Percentiles rank a stretch among this genome's conserved stretches.
Evolutionary conservation across 768 basidiomycete genomes (phyloP).

Genomic region (Xerocomus brunneocitrinus): DNA sequence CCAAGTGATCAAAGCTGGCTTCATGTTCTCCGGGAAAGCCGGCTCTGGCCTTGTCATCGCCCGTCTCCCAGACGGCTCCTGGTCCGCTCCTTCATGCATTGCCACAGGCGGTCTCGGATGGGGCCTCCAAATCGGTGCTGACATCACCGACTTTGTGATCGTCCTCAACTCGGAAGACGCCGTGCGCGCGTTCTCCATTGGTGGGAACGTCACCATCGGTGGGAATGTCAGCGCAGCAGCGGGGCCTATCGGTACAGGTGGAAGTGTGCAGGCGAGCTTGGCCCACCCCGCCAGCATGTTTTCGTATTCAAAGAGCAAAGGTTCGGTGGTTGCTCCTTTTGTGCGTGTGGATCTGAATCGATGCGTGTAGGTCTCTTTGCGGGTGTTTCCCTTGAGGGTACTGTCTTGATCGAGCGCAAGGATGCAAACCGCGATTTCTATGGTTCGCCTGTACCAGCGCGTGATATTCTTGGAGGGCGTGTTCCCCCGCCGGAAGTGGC

Average conservation of each 20-base stretch:
- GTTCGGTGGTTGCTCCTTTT: conserved; percentile 36
- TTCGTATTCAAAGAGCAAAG: conserved; percentile 93
- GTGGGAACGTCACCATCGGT: conserved; percentile 95
- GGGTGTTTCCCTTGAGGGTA: conserved; percentile 91
- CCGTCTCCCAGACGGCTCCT: conserved; percentile 89
- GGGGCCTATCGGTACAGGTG: conserved; percentile 93
- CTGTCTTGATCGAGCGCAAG: conserved; percentile 89
- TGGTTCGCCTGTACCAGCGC: conserved; percentile 82
- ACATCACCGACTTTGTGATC: conserved; percentile 93
- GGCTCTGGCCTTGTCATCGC: conserved; percentile 92
- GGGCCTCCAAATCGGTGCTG: conserved; percentile 95
- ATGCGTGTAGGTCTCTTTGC: conserved; percentile 75
- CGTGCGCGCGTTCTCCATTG: conserved; percentile 89
- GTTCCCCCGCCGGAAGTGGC: conserved; percentile 98
- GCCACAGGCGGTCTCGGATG: conserved; percentile 93
- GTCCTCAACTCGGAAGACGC: conserved; percentile 97
- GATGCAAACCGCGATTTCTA: conserved; percentile 97
- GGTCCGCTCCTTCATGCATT: conserved; percentile 96
- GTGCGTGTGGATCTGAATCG: not conserved
- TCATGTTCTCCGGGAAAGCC: conserved; percentile 92
- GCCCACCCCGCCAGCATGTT: conserved; percentile 98
- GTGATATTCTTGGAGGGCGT: conserved; percentile 86
- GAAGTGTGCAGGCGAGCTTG: conserved; percentile 78
- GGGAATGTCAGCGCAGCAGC: conserved; percentile 83
- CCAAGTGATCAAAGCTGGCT: conserved; percentile 90